Evolutionary conservation across 139 green algal genomes (phyloP), one percentile per base, ranked within the genome.

Genomic region (Tetraselmis striata): DNA sequence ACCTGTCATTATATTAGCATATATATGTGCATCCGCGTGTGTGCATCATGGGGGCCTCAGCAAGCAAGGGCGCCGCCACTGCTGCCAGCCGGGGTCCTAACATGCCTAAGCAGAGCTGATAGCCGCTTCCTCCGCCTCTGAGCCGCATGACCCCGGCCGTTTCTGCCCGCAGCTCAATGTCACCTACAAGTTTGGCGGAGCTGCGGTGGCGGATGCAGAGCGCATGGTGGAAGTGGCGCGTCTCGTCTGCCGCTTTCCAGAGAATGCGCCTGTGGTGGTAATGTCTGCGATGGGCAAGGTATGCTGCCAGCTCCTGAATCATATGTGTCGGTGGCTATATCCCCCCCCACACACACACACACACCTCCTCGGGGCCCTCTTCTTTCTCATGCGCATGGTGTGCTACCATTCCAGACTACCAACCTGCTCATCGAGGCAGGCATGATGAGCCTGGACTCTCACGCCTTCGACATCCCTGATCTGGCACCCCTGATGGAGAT

Each of bases 201-300:
- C 94, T 0, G 97, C 93, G 11, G 94, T 99, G 23, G 93, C 94
- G 1, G 90, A 92, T 79, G 94, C 96, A 0, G 93, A 96, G 79
- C 90, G 96, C 81, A 98, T 97, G 93, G 31, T 77, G 0, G 95
- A 99, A 88, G 96, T 99, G 23, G 96, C 95, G 1, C 86, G 95
- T 59, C 98, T 99, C 81, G 87, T 99, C 26, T 95, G 92, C 87
- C 88, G 84, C 75, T 98, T 98, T 76, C 92, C 88, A 0, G 83
- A 98, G 1, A 86, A 97, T 25, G 84, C 92, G 31, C 97, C 97
- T 0, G 89, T 88, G 31, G 89, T 99, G n/a, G 95, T 99, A 23
- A 86, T 99, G 45, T 97, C 92, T 22, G 97, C 97, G 2, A 99
- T 99, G 97, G 97, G 97, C 81, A 99, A 99, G 91, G 92, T 94